Base-by-base conservation (phyloP, 2,329 filamentous ascomycete species). In the Gaeumannomyces tritici region DNA sequence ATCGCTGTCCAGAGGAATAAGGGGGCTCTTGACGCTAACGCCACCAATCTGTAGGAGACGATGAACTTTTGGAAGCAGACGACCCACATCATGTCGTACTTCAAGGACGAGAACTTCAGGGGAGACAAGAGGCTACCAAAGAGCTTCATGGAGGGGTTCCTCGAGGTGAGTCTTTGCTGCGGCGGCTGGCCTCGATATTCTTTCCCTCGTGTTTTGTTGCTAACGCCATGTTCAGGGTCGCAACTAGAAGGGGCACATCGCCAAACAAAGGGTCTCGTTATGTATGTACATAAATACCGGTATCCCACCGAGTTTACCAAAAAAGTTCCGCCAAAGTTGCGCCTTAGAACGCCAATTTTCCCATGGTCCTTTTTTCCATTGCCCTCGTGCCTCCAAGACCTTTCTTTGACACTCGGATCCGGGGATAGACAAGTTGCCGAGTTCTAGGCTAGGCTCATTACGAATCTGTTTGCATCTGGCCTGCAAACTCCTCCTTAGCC, bases 11-110 rank as follows among this genome's bases (percentile, higher is more conserved):
- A 7, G 18, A 18, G 55, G 12, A 28, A 55, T 11, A 21, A 35
- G 21, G 28, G 18, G 35, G 4, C 59, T 61, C 56, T 51, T 28
- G 4, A 55, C 33, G n/a, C 60, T 29, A 5, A 18, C 18, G 29
- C 33, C 5, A 11, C n/a, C 28, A 9, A 47, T 35, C 31, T 61
- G 63, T 69, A 97, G 93, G 95, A 99, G 83, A 99, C 90, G 62
- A 86, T 99, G 82, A 99, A 99, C 80, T 99, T 90, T 83, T 99
- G 95, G 95, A 96, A 97, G 79, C 95, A 99, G 78, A 83, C 93
- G 65, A 90, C 90, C 66, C 95, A 99, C 75, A 84, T 99, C 69
- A 91, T 99, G 84, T 92, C 95, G 71, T 99, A 96, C 78, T 99
- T 98, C 83, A 87, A 93, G 73, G 83, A 87, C 70, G 93, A 98